These are phyloP conservation scores for Diatrype stigma DNA, from an alignment of 2,329 filamentous ascomycete genomes.

Conservation along the genomic window DNA sequence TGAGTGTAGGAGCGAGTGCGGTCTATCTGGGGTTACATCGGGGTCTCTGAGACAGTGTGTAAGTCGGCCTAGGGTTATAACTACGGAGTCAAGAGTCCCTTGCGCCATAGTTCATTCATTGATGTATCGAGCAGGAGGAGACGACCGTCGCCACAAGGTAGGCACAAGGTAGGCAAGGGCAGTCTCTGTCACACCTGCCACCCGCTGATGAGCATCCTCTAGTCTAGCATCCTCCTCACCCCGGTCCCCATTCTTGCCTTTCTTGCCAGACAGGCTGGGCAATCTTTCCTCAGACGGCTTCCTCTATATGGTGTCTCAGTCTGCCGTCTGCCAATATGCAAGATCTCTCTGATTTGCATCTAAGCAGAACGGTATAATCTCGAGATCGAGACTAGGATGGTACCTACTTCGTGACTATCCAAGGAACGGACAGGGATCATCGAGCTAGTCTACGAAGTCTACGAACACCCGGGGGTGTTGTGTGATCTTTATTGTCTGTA, in stretches of 20 bases:
- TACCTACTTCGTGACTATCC: conserved; percentile 12
- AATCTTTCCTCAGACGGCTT: neutral
- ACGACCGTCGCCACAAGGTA: conserved; percentile 14
- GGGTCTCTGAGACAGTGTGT: conserved; percentile 22
- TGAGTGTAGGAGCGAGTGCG: conserved; percentile 11
- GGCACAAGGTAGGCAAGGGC: conserved; percentile 5
- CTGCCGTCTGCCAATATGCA: neutral
- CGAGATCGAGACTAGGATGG: conserved; percentile 9
- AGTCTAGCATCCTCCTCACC: neutral
- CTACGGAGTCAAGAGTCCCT: conserved; percentile 17
- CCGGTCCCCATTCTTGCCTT: neutral
- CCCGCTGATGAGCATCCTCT: conserved; percentile 2
- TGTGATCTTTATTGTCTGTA: conserved; percentile 14
- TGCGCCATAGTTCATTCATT: conserved; percentile 20
- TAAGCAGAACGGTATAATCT: conserved; percentile 8
- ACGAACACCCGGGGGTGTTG: conserved; percentile 20
- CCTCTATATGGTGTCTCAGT: neutral
- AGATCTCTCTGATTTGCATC: conserved; percentile 9
- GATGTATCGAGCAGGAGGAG: conserved; percentile 15
- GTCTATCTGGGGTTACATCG: conserved; percentile 14
- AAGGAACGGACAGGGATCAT: conserved; percentile 14
- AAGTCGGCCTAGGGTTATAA: conserved; percentile 10
- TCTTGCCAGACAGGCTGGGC: too few relatives aligned
- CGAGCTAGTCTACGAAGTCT: conserved; percentile 9
- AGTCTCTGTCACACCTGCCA: conserved; percentile 12